phyloP scores from a whole-genome alignment of 768 basidiomycete genomes.

The Amanita inopinata region DNA sequence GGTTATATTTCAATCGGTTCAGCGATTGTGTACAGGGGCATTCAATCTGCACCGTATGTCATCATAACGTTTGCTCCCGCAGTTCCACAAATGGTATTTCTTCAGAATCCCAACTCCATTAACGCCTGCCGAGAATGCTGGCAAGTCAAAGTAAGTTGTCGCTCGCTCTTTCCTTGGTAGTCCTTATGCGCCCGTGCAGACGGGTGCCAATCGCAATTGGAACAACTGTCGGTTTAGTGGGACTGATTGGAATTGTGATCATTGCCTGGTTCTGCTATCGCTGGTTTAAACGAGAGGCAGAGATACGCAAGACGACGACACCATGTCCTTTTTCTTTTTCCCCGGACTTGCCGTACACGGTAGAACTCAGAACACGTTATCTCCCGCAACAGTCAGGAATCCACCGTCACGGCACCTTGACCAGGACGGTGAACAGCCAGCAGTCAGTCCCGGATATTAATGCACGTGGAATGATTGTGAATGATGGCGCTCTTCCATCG shows the following conservation, averaged over 20 bases:
- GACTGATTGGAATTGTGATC: no score
- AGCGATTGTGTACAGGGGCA: background rate
- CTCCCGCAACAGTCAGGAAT: background rate
- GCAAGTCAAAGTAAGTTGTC: no score
- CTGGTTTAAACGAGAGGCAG: background rate
- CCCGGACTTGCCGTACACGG: background rate
- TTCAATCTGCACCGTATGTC: background rate
- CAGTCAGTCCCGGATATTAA: background rate
- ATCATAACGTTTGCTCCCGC: background rate
- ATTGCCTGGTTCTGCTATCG: no score
- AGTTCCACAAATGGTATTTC: background rate
- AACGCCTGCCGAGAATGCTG: no score
- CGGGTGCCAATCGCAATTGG: no score
- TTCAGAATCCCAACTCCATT: no score
- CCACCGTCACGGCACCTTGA: background rate
- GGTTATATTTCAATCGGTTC: background rate
- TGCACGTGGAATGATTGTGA: background rate
- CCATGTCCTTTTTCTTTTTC: background rate
- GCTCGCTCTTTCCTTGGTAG: no score
- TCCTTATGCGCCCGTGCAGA: no score
- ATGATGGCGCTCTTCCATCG: no score
- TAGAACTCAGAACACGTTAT: background rate
- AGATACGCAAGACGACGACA: background rate
- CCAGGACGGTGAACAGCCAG: background rate
- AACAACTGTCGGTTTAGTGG: no score